Evolutionary conservation across 2,329 filamentous ascomycete species (phyloP), one percentile per base, ranked within the genome.

Genomic region (Nemania sp.): DNA sequence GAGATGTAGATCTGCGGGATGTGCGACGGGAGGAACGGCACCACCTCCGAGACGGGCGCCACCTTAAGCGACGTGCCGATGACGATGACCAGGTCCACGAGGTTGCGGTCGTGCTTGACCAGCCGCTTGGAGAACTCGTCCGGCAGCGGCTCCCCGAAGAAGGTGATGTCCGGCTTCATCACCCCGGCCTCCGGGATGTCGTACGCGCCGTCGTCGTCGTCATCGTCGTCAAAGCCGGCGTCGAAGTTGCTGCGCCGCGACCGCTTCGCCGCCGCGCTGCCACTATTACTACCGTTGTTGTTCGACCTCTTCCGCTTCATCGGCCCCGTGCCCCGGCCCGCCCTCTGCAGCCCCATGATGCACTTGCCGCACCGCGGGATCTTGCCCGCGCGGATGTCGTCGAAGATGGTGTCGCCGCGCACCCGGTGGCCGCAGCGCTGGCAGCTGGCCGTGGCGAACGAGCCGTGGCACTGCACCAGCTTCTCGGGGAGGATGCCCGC

Each of bases 91-190:
- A 99, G 86, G 78, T 99, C 96, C 1, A 92, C 93, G 65, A 88
- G 85, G 71, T 93, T 88, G 67, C 89, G 89, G 80, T 99, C 96
- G 73, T 93, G 87, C 68, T 93, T 86, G n/a, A 92, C 89, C 15
- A 98, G 87, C 7, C 94, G 91, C 57, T 88, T 85, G 65, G 92
- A 92, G 80, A 99, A 99, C 73, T 89, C 88, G 73, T 93, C 89
- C 0, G 95, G 94, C 0, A 99, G 89, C 58, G 90, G 87, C 82
- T 99, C 96, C 73, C 95, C 95, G 76, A 98, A 98, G 83, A 99
- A 98, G 54, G 93, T 98, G 77, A 99, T 98, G 82, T 98, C 95
- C 8, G 96, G 96, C 85, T 92, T 97, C 93, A 97, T 97, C 77
- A 97, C 89, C 64, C 93, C 93, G 2, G 89, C 87, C 55, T 86